A percentile compares a stretch with the other conserved stretches of the same genome.
Evolutionary conservation across 2,329 filamentous ascomycete genomes (phyloP).

Genomic region (Botrytis sinoallii): DNA sequence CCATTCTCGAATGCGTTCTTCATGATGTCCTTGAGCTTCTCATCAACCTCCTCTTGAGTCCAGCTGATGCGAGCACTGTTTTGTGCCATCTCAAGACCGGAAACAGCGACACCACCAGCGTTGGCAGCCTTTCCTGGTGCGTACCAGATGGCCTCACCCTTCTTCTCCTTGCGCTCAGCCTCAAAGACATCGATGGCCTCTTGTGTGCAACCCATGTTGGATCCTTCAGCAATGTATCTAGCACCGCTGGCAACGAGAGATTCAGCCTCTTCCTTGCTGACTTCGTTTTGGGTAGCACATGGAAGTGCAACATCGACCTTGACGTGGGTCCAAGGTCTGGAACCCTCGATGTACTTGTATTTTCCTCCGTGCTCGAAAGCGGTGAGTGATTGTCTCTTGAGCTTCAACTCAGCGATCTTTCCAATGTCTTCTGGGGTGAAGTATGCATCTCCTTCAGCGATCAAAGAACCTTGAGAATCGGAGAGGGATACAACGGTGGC

Average conservation of each 20-base stretch:
- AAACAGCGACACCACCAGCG: constrained; percentile 94
- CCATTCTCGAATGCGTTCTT: constrained; percentile 88
- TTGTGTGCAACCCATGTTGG: constrained; percentile 98
- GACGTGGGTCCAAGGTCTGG: constrained; percentile 87
- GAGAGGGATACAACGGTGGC: constrained; percentile 89
- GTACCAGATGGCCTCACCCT: constrained; percentile 78
- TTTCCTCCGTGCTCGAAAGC: constrained; percentile 62
- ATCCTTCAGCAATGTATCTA: constrained; percentile 90
- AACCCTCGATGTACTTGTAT: constrained; percentile 85
- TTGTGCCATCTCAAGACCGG: constrained; percentile 98
- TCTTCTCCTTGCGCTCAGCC: constrained; percentile 68
- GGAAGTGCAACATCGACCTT: constrained; percentile 90
- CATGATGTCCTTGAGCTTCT: constrained; percentile 92
- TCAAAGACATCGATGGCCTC: constrained; percentile 94
- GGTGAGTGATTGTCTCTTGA: constrained; percentile 78
- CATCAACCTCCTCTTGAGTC: constrained; percentile 86
- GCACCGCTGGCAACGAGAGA: constrained; percentile 72
- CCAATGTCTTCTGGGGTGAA: constrained; percentile 79
- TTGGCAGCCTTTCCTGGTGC: constrained; percentile 96
- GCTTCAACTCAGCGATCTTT: constrained; percentile 80
- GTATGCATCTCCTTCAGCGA: constrained; percentile 66
- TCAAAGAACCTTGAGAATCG: constrained; percentile 81
- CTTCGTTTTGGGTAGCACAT: constrained; percentile 96
- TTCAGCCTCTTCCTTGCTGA: constrained; percentile 85
- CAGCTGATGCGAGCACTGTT: constrained; percentile 85